Evolutionary conservation across 1,284 basidiomycete genomes (phyloP).

Genomic region (Chalciporus piperatoides): DNA sequence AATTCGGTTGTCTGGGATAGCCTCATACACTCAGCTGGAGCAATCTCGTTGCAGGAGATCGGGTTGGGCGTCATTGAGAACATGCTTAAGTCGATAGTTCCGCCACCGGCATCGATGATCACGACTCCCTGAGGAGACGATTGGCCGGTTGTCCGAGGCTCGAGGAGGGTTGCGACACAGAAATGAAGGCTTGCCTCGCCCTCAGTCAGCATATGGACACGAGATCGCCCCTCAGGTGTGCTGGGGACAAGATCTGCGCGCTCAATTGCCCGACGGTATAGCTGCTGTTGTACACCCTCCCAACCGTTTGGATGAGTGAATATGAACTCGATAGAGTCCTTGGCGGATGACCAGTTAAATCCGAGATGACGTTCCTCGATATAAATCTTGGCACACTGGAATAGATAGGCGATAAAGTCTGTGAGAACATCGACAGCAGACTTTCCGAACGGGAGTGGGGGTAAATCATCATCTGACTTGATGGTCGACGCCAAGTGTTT

Average conservation of each 20-base stretch:
- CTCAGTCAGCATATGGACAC: conserved; percentile 22
- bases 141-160: conserved; percentile 2
- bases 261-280: conserved; percentile 33
- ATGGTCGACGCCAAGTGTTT: conserved; percentile 20
- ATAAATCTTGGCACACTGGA: conserved; percentile 39
- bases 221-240: conserved; percentile 10
- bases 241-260: conserved; percentile 29
- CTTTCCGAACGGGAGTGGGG: conserved; percentile 43
- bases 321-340: conserved; percentile 30
- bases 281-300: conserved; percentile 35
- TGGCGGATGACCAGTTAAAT: conserved; percentile 30
- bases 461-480: conserved; percentile 27
- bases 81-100: conserved; percentile 42
- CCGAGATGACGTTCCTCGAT: conserved; percentile 40
- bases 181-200: conserved; percentile 26
- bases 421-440: conserved; percentile 41
- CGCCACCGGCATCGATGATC: conserved; percentile 38
- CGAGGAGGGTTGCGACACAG: conserved; percentile 8
- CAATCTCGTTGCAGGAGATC: conserved; percentile 32
- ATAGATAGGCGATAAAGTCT: conserved; percentile 49
- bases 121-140: conserved; percentile 37
- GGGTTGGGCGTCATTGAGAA: conserved; percentile 34
- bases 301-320: conserved; percentile 40
- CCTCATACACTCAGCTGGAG: conserved; percentile 35
- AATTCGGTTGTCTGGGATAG: accelerated